These are phyloP conservation scores for Wickerhamomyces queroliae DNA, from an alignment of 805 yeast species.

Conservation along the genomic window DNA sequence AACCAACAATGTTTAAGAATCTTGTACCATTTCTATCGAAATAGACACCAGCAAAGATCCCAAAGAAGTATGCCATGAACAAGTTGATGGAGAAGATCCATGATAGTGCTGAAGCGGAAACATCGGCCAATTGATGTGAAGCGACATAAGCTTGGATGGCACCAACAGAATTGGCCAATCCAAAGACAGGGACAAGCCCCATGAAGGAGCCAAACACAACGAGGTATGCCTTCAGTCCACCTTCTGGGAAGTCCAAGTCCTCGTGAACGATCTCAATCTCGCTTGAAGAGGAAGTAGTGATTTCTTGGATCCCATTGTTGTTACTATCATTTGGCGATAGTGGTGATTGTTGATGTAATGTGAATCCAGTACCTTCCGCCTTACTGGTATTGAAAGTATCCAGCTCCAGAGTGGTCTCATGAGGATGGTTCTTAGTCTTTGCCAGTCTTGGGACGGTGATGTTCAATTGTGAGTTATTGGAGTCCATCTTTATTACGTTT, in stretches of 20 bases:
- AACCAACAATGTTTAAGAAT: constrained; percentile 34
- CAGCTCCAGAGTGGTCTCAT: background rate
- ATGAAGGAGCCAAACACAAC: constrained; percentile 55
- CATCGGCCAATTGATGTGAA: constrained; percentile 43
- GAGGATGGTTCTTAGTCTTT: background rate
- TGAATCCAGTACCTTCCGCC: background rate
- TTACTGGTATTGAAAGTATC: background rate
- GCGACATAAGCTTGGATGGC: constrained; percentile 57
- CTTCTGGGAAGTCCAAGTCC: constrained; percentile 43
- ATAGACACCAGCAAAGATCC: constrained; percentile 49
- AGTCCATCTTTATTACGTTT: no score
- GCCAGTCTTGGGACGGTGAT: background rate
- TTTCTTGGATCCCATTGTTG: background rate
- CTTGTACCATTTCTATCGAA: constrained; percentile 50
- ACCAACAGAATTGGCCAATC: constrained; percentile 53
- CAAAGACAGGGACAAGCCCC: constrained; percentile 50
- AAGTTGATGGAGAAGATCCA: constrained; percentile 62
- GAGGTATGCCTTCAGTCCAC: constrained; percentile 50
- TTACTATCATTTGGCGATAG: background rate
- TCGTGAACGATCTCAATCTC: constrained; percentile 19
- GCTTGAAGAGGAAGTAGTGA: constrained; percentile 3
- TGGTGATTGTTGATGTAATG: background rate
- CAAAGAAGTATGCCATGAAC: constrained; percentile 41
- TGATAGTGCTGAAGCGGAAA: constrained; percentile 42
- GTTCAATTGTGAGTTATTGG: no score